These are phyloP conservation scores for Aspergillus proliferans DNA, from an alignment of 2,329 filamentous ascomycete genomes.

Conservation along the genomic window DNA sequence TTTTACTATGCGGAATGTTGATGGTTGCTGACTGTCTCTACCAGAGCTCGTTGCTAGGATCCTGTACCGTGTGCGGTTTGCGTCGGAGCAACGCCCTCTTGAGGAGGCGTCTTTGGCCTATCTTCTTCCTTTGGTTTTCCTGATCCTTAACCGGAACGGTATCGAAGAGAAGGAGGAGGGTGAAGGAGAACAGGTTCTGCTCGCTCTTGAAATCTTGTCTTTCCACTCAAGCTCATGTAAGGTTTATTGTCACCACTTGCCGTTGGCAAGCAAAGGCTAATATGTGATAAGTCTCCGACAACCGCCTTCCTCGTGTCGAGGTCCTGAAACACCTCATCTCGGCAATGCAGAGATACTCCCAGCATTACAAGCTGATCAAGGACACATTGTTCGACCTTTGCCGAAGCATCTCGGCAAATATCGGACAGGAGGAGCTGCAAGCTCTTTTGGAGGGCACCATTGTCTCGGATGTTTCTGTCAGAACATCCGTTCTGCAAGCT, in stretches of 20 bases:
- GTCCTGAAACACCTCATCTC: constrained; percentile 65
- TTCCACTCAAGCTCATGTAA: constrained; percentile 77
- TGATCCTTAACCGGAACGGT: constrained; percentile 72
- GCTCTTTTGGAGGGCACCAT: constrained; percentile 73
- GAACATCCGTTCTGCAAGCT: constrained; percentile 78
- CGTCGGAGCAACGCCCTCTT: constrained; percentile 89
- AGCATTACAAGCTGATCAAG: constrained; percentile 92
- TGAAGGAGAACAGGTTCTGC: constrained; percentile 78
- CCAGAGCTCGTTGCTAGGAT: constrained; percentile 70
- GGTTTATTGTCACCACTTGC: constrained; percentile 11
- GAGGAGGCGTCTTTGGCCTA: constrained; percentile 85
- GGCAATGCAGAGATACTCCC: constrained; percentile 81
- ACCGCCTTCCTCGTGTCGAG: constrained; percentile 67
- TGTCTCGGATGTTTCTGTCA: constrained; percentile 70
- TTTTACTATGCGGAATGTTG: neutral
- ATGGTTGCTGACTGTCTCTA: constrained; percentile 9
- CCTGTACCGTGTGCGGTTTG: constrained; percentile 81
- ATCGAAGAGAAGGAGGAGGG: constrained; percentile 65
- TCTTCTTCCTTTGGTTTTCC: constrained; percentile 71
- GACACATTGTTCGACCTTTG: constrained; percentile 85
- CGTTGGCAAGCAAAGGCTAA: neutral
- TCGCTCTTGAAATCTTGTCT: constrained; percentile 80
- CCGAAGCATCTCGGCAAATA: constrained; percentile 76
- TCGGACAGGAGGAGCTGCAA: constrained; percentile 63
- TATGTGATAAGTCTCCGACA: constrained; percentile 51